Evolutionary conservation across 2,329 filamentous ascomycete genomes (phyloP).

Genomic region (Thelonectria blattea): DNA sequence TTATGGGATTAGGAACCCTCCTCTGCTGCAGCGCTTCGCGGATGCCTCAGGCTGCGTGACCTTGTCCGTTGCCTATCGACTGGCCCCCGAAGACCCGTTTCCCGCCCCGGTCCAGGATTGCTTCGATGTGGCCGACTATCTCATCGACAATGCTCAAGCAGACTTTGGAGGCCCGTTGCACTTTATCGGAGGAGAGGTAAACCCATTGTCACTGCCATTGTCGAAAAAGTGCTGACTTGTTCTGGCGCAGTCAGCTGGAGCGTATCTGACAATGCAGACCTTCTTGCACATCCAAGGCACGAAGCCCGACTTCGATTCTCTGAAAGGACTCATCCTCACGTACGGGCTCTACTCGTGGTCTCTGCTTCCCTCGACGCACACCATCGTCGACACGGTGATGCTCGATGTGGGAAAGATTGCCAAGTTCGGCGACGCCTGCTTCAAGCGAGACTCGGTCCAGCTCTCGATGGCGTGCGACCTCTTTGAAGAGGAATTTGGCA

Average conservation of each 20-base stretch:
- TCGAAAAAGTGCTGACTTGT: neutral
- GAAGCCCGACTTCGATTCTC: neutral
- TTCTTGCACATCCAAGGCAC: constrained; percentile 7
- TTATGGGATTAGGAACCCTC: constrained; percentile 1
- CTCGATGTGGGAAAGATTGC: neutral
- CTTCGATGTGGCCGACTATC: constrained; percentile 60
- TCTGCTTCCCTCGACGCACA: constrained; percentile 3
- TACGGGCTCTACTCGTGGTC: constrained; percentile 8
- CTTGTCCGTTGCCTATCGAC: constrained; percentile 63
- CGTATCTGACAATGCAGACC: constrained; percentile 8
- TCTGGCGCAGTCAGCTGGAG: constrained; percentile 3
- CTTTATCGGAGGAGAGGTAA: constrained; percentile 21
- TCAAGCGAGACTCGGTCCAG: neutral
- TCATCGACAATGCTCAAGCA: constrained; percentile 46
- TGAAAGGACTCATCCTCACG: constrained; percentile 3
- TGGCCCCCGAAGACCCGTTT: constrained; percentile 65
- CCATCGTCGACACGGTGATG: constrained; percentile 2
- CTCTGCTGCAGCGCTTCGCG: constrained; percentile 12
- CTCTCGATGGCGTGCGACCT: neutral
- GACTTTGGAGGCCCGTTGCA: constrained; percentile 5
- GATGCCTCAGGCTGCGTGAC: constrained; percentile 30
- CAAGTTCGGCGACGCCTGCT: neutral
- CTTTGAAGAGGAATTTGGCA: constrained; percentile 10
- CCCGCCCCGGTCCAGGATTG: constrained; percentile 62
- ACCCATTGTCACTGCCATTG: neutral